Percentiles rank a stretch among this genome's conserved stretches.
phyloP scores from a whole-genome alignment of 78 protist genomes.

The Neovahlkampfia damariscottae region DNA sequence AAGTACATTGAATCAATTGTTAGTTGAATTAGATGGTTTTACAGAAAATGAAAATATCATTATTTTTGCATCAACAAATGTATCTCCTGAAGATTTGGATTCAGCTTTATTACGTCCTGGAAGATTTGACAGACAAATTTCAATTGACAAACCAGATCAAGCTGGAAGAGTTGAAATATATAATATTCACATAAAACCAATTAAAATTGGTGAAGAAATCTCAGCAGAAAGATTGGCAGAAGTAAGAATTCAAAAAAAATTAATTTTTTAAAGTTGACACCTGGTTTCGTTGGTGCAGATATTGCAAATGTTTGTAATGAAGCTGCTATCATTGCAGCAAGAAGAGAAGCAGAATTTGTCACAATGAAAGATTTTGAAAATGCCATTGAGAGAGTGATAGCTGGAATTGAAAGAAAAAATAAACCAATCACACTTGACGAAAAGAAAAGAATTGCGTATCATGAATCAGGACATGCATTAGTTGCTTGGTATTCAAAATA shows the following conservation, averaged over 20 bases:
- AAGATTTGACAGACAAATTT: constrained; percentile 85
- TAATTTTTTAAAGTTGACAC: constrained; percentile 55
- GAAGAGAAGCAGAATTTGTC: constrained; percentile 33
- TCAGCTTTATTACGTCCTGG: constrained; percentile 94
- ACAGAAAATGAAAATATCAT: constrained; percentile 25
- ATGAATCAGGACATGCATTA: constrained; percentile 98
- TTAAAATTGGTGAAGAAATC: constrained; percentile 25
- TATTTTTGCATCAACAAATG: constrained; percentile 85
- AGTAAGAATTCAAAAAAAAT: neutral
- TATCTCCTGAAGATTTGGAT: constrained; percentile 70
- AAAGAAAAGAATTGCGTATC: constrained; percentile 81
- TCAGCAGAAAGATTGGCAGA: neutral
- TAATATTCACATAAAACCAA: constrained; percentile 66
- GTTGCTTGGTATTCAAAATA: constrained; percentile 92
- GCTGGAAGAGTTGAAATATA: constrained; percentile 81
- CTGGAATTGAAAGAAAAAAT: constrained; percentile 55
- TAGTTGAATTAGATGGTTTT: constrained; percentile 96
- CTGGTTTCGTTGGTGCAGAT: constrained; percentile 92
- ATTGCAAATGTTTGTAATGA: constrained; percentile 89
- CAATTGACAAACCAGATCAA: constrained; percentile 82
- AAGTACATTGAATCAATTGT: constrained; percentile 93
- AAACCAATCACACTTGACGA: constrained; percentile 54
- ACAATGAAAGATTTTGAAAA: constrained; percentile 62
- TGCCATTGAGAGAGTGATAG: constrained; percentile 93
- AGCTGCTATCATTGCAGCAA: constrained; percentile 81